Evolutionary conservation across 2,329 filamentous ascomycete genomes (phyloP).

Genomic region (Colletotrichum sp.): DNA sequence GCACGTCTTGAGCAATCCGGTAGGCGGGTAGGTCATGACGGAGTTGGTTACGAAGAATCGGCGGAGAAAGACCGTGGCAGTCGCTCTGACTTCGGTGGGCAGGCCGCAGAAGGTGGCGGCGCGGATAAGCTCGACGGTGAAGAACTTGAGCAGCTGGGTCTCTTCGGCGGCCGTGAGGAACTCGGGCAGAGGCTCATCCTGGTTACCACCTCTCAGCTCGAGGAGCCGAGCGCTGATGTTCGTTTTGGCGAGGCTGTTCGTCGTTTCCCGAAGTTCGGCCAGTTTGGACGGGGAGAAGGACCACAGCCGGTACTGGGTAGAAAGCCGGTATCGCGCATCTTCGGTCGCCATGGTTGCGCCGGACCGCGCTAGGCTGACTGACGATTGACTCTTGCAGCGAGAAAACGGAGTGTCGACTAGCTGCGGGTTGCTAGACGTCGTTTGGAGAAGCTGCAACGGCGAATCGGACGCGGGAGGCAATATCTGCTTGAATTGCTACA

Average conservation of each 20-base stretch:
- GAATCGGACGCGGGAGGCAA: neutral
- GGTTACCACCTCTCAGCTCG: constrained; percentile 33
- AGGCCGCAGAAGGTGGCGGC: constrained; percentile 60
- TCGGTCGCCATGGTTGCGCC: constrained; percentile 70
- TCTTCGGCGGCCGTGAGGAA: constrained; percentile 88
- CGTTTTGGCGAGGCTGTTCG: constrained; percentile 74
- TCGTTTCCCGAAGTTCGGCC: constrained; percentile 73
- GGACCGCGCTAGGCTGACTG: neutral
- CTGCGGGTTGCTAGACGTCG: neutral
- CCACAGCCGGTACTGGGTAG: constrained; percentile 91
- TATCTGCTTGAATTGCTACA: neutral
- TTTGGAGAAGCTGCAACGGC: neutral
- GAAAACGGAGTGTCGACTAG: neutral
- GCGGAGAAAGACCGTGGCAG: constrained; percentile 86
- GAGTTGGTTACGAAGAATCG: constrained; percentile 97
- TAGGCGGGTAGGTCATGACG: constrained; percentile 94
- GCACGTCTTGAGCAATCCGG: constrained; percentile 85
- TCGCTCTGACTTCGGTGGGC: constrained; percentile 57
- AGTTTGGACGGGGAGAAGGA: constrained; percentile 83
- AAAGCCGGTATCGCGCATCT: constrained; percentile 88
- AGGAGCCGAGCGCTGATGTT: constrained; percentile 65
- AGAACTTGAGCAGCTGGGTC: constrained; percentile 79
- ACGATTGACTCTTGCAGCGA: neutral
- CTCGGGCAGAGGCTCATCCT: constrained; percentile 59
- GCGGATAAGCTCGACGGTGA: constrained; percentile 64